Base-by-base conservation (phyloP, 331 rosid genomes). In the Cydonia oblonga region DNA sequence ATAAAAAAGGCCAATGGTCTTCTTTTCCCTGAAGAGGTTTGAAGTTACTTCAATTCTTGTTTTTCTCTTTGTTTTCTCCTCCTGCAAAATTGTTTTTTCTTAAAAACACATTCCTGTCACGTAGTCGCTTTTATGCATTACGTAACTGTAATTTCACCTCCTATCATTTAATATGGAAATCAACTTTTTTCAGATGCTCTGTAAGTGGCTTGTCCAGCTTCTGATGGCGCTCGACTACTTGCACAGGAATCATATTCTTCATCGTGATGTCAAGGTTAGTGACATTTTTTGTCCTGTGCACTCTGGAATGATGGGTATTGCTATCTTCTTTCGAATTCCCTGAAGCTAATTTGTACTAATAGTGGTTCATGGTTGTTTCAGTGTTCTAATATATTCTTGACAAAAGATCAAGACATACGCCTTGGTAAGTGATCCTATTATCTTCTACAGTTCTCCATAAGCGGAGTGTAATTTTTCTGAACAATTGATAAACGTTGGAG, bases 181-280 rank as follows among this genome's bases (percentile, higher is more conserved):
- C 16, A 53, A 69, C 71, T 79, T 58, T 40, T 73, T 42, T 69
- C 86, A 95, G 97, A 95, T 84, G 81, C 93, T 95, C 56, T 95
- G 97, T 79, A 91, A 85, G 85, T 95, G 99, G 99, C 96, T 95
- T n/a, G 99, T 95, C 76, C 97, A 95, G 80, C 99, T 95, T 86
- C 92, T 95, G 70, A 95, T 95, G 99, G 99, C 97, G 12, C 96
- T 95, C n/a, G 93, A 91, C 33, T 91, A 95, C 87, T 84, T 95
- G 90, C 99, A 95, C 82, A 72, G 75, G 90, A 91, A 85, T 79
- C 99, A 95, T 80, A 87, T 95, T 84, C 99, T 95, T 82, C 99
- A 95, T 66, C 97, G 99, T 24, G 97, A 95, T 73, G 97, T 95
- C 74, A 95, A 95, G 96, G 99, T 95, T 70, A 58, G 86, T 78